These are phyloP conservation scores for Clonostachys rosea DNA, from an alignment of 2,329 filamentous ascomycete species.

Conservation along the genomic window DNA sequence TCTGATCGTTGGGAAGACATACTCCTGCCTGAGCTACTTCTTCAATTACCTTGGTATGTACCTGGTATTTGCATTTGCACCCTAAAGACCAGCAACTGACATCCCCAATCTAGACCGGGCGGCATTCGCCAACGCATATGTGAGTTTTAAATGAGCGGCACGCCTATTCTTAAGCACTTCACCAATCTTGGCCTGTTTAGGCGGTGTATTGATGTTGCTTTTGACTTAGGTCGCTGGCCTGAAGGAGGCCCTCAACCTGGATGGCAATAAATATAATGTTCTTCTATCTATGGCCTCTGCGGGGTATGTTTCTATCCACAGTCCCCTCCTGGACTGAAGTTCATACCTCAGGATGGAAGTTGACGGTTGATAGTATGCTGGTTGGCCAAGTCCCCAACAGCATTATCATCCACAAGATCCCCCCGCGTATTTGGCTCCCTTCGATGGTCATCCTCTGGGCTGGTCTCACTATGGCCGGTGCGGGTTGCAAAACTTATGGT, in stretches of 20 bases:
- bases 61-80: background rate
- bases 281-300: slow-evolving; percentile 14
- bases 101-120: slow-evolving; percentile 6
- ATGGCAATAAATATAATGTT: slow-evolving; percentile 27
- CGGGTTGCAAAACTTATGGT: slow-evolving; percentile 17
- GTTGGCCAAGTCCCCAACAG: slow-evolving; percentile 54
- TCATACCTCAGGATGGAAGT: background rate
- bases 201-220: background rate
- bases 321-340: background rate
- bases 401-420: slow-evolving; percentile 54
- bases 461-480: slow-evolving; percentile 45
- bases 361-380: slow-evolving; percentile 15
- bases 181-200: no score
- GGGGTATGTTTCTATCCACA: slow-evolving; percentile 11
- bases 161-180: background rate
- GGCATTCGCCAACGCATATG: slow-evolving; percentile 14
- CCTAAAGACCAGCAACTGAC: background rate
- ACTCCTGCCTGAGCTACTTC: slow-evolving; percentile 25
- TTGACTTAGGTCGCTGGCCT: slow-evolving; percentile 28
- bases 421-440: slow-evolving; percentile 55
- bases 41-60: slow-evolving; percentile 23
- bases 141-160: background rate
- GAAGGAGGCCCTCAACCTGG: slow-evolving; percentile 35
- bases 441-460: slow-evolving; percentile 57
- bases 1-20: slow-evolving; percentile 12